These are phyloP conservation scores for Bruguiera hainesii DNA, from an alignment of 441 rosid species.

Conservation along the genomic window DNA sequence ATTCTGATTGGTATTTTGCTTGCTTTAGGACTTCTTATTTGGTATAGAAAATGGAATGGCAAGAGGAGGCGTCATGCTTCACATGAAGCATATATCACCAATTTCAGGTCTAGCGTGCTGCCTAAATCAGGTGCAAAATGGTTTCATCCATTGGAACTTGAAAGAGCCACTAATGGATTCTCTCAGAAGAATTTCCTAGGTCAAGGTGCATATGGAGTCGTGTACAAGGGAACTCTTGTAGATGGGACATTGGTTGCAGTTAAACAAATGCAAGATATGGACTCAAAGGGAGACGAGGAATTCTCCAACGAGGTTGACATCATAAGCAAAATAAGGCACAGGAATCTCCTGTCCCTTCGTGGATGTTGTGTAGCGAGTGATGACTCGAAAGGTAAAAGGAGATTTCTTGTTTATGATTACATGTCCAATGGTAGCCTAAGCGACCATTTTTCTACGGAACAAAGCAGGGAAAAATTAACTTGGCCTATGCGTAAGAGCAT, in stretches of 20 bases:
- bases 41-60: constrained; percentile 30
- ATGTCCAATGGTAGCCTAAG: constrained; percentile 53
- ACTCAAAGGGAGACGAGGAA: constrained; percentile 51
- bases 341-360: constrained; percentile 54
- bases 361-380: constrained; percentile 62
- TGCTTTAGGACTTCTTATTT: constrained; percentile 23
- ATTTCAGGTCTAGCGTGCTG: constrained; percentile 35
- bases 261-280: constrained; percentile 42
- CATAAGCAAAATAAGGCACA: constrained; percentile 57
- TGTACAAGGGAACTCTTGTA: constrained; percentile 41
- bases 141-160: constrained; percentile 45
- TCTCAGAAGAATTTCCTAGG: constrained; percentile 46
- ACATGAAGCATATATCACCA: constrained; percentile 34
- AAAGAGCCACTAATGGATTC: constrained; percentile 48
- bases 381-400: constrained; percentile 33
- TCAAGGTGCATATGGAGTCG: constrained; percentile 46
- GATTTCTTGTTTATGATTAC: constrained; percentile 57
- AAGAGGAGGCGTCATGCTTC: constrained; percentile 26
- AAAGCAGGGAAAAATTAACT: constrained; percentile 22
- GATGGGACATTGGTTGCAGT: constrained; percentile 50
- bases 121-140: constrained; percentile 55
- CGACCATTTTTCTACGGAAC: constrained; percentile 31
- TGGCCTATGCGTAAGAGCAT: constrained; percentile 61
- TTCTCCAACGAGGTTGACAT: constrained; percentile 61
- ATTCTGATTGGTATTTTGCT: constrained; percentile 38